Conservation (phyloP, 495 filamentous ascomycete genomes). For the Aspergillus affinis region DNA sequence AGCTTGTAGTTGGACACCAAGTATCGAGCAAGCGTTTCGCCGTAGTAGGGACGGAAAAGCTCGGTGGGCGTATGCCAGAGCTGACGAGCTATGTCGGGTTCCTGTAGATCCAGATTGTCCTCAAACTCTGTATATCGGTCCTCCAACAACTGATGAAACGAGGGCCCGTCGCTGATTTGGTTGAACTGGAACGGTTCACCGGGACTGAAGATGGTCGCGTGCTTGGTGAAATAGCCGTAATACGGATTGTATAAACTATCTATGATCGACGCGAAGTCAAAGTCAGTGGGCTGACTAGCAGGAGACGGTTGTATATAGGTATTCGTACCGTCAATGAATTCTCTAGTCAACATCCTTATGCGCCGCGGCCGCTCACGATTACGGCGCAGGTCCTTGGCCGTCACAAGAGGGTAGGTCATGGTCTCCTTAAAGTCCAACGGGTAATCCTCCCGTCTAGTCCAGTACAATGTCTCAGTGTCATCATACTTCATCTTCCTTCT, state of each 20-base stretch:
- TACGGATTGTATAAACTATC: conserved; percentile 96
- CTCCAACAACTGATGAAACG: conserved; percentile 74
- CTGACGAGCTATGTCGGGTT: conserved; percentile 76
- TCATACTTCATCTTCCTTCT: conserved; percentile 32
- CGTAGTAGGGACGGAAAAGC: conserved; percentile 94
- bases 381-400: conserved; percentile 69
- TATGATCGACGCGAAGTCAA: conserved; percentile 28
- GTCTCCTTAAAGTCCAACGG: conserved; percentile 75
- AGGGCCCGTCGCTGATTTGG: conserved; percentile 71
- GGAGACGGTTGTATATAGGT: not conserved
- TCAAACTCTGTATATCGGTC: conserved; percentile 86
- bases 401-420: conserved; percentile 81
- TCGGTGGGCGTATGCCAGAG: conserved; percentile 99
- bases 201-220: conserved; percentile 92
- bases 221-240: conserved; percentile 98
- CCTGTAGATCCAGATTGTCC: conserved; percentile 71
- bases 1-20: conserved; percentile 94
- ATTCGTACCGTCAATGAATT: conserved; percentile 89
- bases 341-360: conserved; percentile 94
- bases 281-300: not conserved
- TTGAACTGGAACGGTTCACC: conserved; percentile 93
- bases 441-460: conserved; percentile 79
- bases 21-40: conserved; percentile 92
- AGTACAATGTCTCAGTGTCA: conserved; percentile 43
- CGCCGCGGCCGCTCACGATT: conserved; percentile 74